Percentiles rank a stretch among this genome's conserved stretches.
Conservation (phyloP, 1,139 yeast genomes). For the Diutina catenulata region DNA sequence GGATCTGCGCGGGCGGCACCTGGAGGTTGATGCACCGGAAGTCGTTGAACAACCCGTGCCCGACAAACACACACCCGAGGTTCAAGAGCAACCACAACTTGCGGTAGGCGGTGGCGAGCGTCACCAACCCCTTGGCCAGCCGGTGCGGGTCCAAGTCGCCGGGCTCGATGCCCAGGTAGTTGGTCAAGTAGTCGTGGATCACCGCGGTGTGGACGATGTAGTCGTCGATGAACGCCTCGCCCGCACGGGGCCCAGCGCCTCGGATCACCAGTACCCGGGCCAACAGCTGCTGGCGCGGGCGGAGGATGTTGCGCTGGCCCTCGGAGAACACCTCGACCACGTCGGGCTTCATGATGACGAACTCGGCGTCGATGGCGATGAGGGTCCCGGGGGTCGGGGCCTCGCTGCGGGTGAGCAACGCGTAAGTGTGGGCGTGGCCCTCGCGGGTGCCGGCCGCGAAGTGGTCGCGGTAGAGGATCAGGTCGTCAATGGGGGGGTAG, state of each 20-base stretch:
- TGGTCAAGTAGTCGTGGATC: slow-evolving; percentile 79
- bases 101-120: slow-evolving; percentile 75
- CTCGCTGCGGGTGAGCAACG: slow-evolving; percentile 50
- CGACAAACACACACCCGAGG: slow-evolving; percentile 85
- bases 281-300: slow-evolving; percentile 66
- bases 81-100: slow-evolving; percentile 81
- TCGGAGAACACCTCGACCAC: slow-evolving; percentile 59
- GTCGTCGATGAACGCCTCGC: slow-evolving; percentile 85
- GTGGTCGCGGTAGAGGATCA: slow-evolving; percentile 63
- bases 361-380: slow-evolving; percentile 95
- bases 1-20: slow-evolving; percentile 73
- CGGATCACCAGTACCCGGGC: slow-evolving; percentile 86
- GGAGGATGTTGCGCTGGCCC: slow-evolving; percentile 57
- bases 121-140: slow-evolving; percentile 64
- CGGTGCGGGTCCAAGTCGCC: slow-evolving; percentile 73
- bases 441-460: slow-evolving; percentile 64
- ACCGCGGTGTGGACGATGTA: slow-evolving; percentile 66
- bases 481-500: slow-evolving; percentile 23
- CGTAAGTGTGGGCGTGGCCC: slow-evolving; percentile 48
- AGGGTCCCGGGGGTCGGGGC: slow-evolving; percentile 67
- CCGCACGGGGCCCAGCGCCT: slow-evolving; percentile 58
- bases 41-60: slow-evolving; percentile 88
- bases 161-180: slow-evolving; percentile 83
- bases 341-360: slow-evolving; percentile 75
- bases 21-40: slow-evolving; percentile 87